Evolutionary conservation across 2,329 filamentous ascomycete species (phyloP), one percentile per base, ranked within the genome.

Genomic region (Sordariomycetes sp.): DNA sequence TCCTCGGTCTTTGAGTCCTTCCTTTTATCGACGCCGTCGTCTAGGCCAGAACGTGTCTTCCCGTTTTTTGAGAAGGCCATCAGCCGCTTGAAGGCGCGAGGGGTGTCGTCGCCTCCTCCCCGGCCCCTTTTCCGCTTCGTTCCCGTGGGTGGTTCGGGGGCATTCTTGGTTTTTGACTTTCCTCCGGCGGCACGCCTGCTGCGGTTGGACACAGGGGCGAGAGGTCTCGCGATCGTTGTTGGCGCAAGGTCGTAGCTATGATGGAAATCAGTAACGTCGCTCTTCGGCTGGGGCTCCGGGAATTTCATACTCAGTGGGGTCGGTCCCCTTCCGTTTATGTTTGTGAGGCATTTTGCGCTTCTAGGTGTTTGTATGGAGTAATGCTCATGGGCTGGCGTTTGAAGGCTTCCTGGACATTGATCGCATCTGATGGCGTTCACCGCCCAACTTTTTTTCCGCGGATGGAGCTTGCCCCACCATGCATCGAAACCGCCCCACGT

Each of bases 61-160:
- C 55, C 25, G n/a, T 52, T 71, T 18, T 76, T 72, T 48, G 86
- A 81, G 63, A 85, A 82, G 37, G 88, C 84, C 88, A 97, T 94
- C 61, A 97, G 74, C 14, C 91, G 85, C 61, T 83, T 83, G 71
- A 99, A 99, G 1, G 88, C 90, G 64, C 90, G 88, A 0, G 94
- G 94, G 1, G 89, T 92, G 72, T 97, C 94, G 69, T 96, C 86
- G 46, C 80, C 76, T 34, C 72, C 78, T 68, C 62, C 65, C 3
- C 22, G 53, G 55, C 57, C 57, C 50, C 59, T 57, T 34, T 61
- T 58, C 40, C 54, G 20, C 22, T 61, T 59, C 14, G 16, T 57
- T 35, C 46, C n/a, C 35, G 6, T 55, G 52, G 50, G 55, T 24
- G 37, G 22, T 52, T 14, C 22, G 12, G 37, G 25, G 60, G 60